These are phyloP conservation scores for Lycium barbarum DNA, from an alignment of 257 asterid genomes.

Conservation along the genomic window DNA sequence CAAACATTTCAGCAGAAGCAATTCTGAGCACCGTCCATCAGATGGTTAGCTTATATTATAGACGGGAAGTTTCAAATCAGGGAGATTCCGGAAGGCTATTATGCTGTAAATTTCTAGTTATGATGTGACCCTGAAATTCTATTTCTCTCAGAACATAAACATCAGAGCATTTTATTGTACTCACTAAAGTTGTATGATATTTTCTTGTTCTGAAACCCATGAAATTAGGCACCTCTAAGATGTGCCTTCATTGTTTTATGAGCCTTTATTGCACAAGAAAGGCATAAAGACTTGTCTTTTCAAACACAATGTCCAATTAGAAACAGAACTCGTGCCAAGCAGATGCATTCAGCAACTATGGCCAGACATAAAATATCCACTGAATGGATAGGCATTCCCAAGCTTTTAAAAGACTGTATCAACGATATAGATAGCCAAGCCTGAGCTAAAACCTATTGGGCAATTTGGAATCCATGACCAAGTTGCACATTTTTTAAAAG, in stretches of 20 bases:
- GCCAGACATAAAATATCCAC: not conserved
- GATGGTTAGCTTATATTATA: not conserved
- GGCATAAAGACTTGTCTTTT: not conserved
- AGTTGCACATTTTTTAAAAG: not conserved
- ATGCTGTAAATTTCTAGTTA: not conserved
- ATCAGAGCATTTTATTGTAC: slow-evolving; percentile 12
- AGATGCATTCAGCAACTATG: not conserved
- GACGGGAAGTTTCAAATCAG: not conserved
- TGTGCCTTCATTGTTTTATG: not conserved
- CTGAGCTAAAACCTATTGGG: slow-evolving; percentile 2
- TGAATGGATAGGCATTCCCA: not conserved
- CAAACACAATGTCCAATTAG: not conserved
- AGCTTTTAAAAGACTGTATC: not conserved
- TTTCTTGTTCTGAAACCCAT: slow-evolving; percentile 1
- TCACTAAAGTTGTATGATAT: not conserved
- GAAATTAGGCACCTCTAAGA: slow-evolving; percentile 24
- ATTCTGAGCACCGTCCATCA: not conserved
- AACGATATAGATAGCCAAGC: not conserved
- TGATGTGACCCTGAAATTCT: slow-evolving; percentile 17
- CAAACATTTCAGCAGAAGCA: not conserved
- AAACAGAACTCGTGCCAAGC: not conserved
- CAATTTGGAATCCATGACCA: not conserved
- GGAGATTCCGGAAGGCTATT: not conserved
- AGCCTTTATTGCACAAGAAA: not conserved
- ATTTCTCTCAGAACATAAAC: not conserved